Conservation (phyloP, 805 yeast genomes). For the Wickerhamiella azyma region DNA sequence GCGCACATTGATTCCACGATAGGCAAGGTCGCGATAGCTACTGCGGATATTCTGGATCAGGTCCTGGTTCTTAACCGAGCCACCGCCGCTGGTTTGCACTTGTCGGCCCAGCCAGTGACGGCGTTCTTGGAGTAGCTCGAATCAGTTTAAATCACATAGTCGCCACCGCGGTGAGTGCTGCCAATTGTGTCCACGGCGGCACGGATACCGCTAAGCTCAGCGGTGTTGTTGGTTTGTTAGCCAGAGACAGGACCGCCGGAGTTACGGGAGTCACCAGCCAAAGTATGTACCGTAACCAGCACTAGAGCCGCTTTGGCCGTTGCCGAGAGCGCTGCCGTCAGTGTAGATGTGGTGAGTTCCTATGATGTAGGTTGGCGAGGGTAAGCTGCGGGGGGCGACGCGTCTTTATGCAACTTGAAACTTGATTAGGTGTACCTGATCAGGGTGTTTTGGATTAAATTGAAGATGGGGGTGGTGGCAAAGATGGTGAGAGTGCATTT, state of each 20-base stretch:
- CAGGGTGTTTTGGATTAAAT: too few relatives aligned
- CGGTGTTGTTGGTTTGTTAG: slow-evolving; percentile 61
- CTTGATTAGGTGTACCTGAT: too few relatives aligned
- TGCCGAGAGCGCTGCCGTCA: slow-evolving; percentile 64
- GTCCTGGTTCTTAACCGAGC: slow-evolving; percentile 39
- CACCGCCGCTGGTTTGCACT: slow-evolving; percentile 36
- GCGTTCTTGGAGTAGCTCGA: slow-evolving; percentile 51
- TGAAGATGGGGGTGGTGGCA: too few relatives aligned
- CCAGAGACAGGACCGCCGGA: slow-evolving; percentile 38
- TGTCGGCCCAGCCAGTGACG: slow-evolving; percentile 40
- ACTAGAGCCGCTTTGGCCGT: slow-evolving; percentile 33
- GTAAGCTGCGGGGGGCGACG: too few relatives aligned
- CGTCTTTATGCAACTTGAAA: too few relatives aligned
- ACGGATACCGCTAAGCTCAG: slow-evolving; percentile 58
- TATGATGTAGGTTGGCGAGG: too few relatives aligned
- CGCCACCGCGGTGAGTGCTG: slow-evolving; percentile 7
- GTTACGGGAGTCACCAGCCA: slow-evolving; percentile 44
- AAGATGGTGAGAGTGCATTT: too few relatives aligned
- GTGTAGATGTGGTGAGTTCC: slow-evolving; percentile 35
- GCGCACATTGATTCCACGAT: slow-evolving; percentile 25
- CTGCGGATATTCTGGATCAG: slow-evolving; percentile 30
- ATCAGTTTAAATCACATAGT: slow-evolving; percentile 42
- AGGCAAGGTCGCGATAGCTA: slow-evolving; percentile 27
- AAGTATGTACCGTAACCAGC: slow-evolving; percentile 71
- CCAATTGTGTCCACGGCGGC: slow-evolving; percentile 35